phyloP scores from a whole-genome alignment of 2,329 filamentous ascomycete genomes.

The Xylaria polymorpha region DNA sequence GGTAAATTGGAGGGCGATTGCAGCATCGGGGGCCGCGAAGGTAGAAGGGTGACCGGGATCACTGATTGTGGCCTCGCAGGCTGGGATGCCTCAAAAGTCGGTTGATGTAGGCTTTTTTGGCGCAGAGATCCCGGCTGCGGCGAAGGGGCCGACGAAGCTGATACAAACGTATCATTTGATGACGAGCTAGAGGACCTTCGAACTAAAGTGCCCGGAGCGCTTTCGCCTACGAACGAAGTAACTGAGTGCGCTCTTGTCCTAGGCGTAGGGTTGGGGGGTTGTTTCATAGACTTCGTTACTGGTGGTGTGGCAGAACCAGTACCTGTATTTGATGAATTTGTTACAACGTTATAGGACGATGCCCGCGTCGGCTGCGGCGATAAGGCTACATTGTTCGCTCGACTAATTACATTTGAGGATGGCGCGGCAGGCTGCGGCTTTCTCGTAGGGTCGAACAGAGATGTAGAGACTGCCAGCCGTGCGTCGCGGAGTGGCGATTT shows the following conservation, averaged over 20 bases:
- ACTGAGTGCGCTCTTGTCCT: conserved; percentile 12
- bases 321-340: conserved; percentile 28
- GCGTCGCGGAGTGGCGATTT: conserved; percentile 14
- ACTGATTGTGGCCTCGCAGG: conserved; percentile 37
- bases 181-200: conserved; percentile 50
- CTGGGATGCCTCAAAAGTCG: conserved; percentile 38
- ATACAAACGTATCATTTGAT: conserved; percentile 61
- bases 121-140: conserved; percentile 47
- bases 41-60: conserved; percentile 22
- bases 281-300: conserved; percentile 35
- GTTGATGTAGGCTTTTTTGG: conserved; percentile 39
- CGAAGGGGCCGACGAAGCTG: conserved; percentile 54
- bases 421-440: conserved; percentile 45
- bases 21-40: conserved; percentile 29
- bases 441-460: conserved; percentile 25
- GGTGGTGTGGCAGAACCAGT: conserved; percentile 29
- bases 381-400: conserved; percentile 42
- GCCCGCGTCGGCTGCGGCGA: conserved; percentile 46
- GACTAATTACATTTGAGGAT: conserved; percentile 40
- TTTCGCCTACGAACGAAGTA: conserved; percentile 14
- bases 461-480: conserved; percentile 15
- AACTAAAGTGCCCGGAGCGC: not conserved
- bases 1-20: conserved; percentile 56
- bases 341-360: conserved; percentile 43
- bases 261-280: conserved; percentile 31